A percentile compares a stretch with the other conserved stretches of the same genome.
These are phyloP conservation scores for Linum lewisii DNA, from an alignment of 345 rosid genomes.

Conservation along the genomic window DNA sequence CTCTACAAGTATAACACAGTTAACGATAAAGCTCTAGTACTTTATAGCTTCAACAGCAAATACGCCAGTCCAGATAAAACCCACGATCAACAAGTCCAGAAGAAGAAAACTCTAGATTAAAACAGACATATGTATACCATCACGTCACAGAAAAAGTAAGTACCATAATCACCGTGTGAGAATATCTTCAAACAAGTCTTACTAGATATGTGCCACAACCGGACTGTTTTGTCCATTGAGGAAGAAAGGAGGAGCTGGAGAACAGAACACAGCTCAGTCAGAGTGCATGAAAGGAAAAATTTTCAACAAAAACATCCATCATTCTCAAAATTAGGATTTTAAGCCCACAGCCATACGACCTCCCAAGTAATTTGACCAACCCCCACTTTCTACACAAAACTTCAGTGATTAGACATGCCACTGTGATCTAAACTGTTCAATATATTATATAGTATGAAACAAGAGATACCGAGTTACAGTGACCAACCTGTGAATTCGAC, in stretches of 20 bases:
- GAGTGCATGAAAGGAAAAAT: no score
- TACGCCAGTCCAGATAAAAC: no score
- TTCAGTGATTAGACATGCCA: neutral
- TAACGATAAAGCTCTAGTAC: no score
- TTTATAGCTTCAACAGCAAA: no score
- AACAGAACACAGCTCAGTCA: slow-evolving; percentile 17
- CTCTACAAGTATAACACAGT: no score
- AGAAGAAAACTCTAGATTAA: slow-evolving; percentile 8
- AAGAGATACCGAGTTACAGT: neutral
- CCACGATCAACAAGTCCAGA: neutral
- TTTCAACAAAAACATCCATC: neutral
- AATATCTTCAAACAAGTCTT: slow-evolving; percentile 81
- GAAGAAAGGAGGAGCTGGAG: slow-evolving; percentile 84
- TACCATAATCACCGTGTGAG: slow-evolving; percentile 92
- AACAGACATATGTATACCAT: no score
- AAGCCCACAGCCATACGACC: no score
- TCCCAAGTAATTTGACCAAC: no score
- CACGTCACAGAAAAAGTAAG: no score
- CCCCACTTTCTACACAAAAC: no score
- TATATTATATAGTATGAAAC: neutral
- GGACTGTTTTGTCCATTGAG: slow-evolving; percentile 98
- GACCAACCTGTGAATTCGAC: slow-evolving; percentile 90
- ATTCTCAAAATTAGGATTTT: neutral
- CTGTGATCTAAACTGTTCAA: no score
- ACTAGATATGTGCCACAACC: slow-evolving; percentile 79